Base-by-base conservation (phyloP, 768 basidiomycete genomes). In the Mycena haematopus region DNA sequence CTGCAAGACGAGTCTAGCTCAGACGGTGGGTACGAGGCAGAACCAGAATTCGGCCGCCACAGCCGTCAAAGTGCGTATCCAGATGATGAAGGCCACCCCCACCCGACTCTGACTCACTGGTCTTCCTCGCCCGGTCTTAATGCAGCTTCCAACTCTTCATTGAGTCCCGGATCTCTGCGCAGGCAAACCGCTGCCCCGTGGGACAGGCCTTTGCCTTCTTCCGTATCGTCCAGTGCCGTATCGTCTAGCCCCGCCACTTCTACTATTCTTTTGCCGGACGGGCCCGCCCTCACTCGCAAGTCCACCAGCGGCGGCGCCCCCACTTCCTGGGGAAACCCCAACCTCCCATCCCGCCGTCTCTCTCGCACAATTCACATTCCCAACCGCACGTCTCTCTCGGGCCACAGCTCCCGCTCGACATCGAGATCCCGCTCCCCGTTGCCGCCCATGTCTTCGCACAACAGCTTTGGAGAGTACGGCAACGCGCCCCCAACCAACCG, bases 381-480 rank as follows among this genome's bases (percentile, higher is more conserved):
- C 55, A 75, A 82, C 42, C 85, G 85, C 27, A 82, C 87, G 21
- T 79, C 86, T 52, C 87, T 79, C 56, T 94, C 93, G 57, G 88
- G 86, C 31, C 88, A 90, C 67, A 92, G 90, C 71, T 99, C 96
- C 22, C 91, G 96, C 35, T 97, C 95, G 10, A 95, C 92, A 21
- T 98, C 96, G 57, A 89, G 96, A 49, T 99, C 96, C 6, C 86
- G 95, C 44, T 98, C 97, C 0, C 96, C 95, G 1, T 82, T 97
- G 56, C 95, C 95, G 11, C 85, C 88, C 40, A 70, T 84, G 59
- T 82, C 87, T 58, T 83, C 82, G 4, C 89, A 89, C 75, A 75
- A 81, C 64, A 87, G 84, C 73, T 90, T 90, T 66, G 83, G 87
- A 6, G 86, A 90, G 53, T 82, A 84, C 58, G 65, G 61, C 45